These are phyloP conservation scores for Pythium graminicola DNA, from an alignment of 352 stramenopile species.

Conservation along the genomic window DNA sequence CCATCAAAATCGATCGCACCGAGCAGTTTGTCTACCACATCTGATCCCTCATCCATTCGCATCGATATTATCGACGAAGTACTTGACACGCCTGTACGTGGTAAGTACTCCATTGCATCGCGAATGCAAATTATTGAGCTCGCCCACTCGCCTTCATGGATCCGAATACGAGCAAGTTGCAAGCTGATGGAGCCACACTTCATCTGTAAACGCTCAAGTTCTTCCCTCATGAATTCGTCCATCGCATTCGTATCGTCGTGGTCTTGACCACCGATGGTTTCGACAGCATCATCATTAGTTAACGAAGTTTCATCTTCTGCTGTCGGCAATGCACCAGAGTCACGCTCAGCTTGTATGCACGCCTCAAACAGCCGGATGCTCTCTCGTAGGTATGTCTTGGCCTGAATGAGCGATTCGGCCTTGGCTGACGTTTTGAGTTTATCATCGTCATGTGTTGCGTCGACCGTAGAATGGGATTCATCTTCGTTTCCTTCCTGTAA, in stretches of 20 bases:
- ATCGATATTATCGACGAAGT: not conserved
- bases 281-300: constrained; percentile 12
- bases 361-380: constrained; percentile 72
- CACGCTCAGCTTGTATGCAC: constrained; percentile 34
- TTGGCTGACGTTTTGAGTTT: not conserved
- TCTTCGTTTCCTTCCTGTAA: constrained; percentile 35
- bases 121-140: constrained; percentile 35
- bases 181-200: constrained; percentile 74
- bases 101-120: constrained; percentile 26
- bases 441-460: not conserved
- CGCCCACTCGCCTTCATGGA: constrained; percentile 31
- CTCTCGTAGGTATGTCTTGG: constrained; percentile 55
- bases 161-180: constrained; percentile 42
- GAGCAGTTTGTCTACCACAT: constrained; percentile 38
- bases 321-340: constrained; percentile 5
- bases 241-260: constrained; percentile 37
- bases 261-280: constrained; percentile 17
- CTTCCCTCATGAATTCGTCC: constrained; percentile 71
- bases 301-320: constrained; percentile 4
- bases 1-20: constrained; percentile 64
- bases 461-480: not conserved
- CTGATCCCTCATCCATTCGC: constrained; percentile 5
- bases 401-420: constrained; percentile 27
- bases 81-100: not conserved
- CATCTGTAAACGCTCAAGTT: constrained; percentile 57